Base-by-base conservation (phyloP, 108 stramenopile genomes). In the Craspedostauros australis region DNA sequence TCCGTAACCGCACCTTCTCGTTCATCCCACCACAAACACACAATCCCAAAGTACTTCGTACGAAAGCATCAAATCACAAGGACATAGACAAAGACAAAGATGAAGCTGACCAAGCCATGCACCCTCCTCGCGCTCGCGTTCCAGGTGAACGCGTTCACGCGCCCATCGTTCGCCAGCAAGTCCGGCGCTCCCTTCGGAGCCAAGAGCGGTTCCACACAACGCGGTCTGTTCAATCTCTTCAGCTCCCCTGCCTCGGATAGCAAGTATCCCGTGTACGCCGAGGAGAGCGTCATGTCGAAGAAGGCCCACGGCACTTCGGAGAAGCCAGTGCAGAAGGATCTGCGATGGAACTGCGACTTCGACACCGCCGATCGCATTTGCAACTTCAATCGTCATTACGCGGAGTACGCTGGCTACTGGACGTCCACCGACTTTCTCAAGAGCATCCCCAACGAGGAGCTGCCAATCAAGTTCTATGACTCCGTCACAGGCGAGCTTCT, bases 401-500 rank as follows among this genome's bases (percentile, higher is more conserved):
- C 78, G 7, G 78, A 79, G 47, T 68, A 62, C 28, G 72, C 61
- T 11, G 77, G 89, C 16, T 93, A 93, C 47, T 93, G 73, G 72
- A 31, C 49, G 45, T 56, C 54, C 0, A 88, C 84, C 19, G 50
- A 62, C 8, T 91, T 84, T 68, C 54, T 85, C 22, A 47, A 70
- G 3, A 66, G 60, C 28, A 47, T 69, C n/a, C 60, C 60, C 36
- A 29, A 61, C 9, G 45, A 52, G 18, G 65, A 73, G 31, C n/a
- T 25, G 19, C 79, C 77, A n/a, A 79, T 76, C 28, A 42, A 81
- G 26, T 93, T 82, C 54, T 93, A 84, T 64, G 91, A 93, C 54
- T 73, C 70, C 39, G 82, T 83, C 36, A 84, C 84, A 14, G 91
- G 91, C 39, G 70, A 76, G 30, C 69, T 65, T 7, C 56, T 87